phyloP scores from a whole-genome alignment of 225 moss, liverwort and hornwort species.

The Climacium dendroides region DNA sequence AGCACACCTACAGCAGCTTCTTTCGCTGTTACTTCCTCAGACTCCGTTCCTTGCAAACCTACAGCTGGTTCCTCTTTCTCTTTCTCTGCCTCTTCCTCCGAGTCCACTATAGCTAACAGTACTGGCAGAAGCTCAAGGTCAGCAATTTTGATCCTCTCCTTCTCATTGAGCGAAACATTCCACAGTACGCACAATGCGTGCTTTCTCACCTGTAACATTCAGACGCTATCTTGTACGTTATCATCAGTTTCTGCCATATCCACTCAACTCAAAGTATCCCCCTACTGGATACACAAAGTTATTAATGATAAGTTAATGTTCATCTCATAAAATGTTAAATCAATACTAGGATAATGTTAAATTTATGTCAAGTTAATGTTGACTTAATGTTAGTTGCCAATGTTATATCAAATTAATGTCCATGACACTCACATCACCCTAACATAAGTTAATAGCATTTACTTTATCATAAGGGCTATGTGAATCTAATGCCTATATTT shows the following conservation, averaged over 20 bases:
- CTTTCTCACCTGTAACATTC: constrained; percentile 45
- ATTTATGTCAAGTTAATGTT: background rate
- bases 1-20: constrained; percentile 84
- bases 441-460: background rate
- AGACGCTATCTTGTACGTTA: background rate
- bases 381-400: background rate
- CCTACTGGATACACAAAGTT: background rate
- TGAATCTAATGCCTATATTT: background rate
- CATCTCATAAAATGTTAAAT: background rate
- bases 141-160: constrained; percentile 47
- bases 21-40: constrained; percentile 29
- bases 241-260: background rate
- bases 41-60: constrained; percentile 46
- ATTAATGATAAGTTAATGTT: background rate
- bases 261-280: background rate
- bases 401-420: background rate
- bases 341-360: background rate
- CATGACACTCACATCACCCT: background rate
- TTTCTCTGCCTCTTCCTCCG: constrained; percentile 8
- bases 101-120: constrained; percentile 42
- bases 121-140: constrained; percentile 56
- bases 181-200: constrained; percentile 68
- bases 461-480: background rate
- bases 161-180: constrained; percentile 67
- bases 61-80: constrained; percentile 34